A percentile compares a stretch with the other conserved stretches of the same genome.
Evolutionary conservation across 805 yeast genomes (phyloP).

Genomic region (Starmerella tilneyi): DNA sequence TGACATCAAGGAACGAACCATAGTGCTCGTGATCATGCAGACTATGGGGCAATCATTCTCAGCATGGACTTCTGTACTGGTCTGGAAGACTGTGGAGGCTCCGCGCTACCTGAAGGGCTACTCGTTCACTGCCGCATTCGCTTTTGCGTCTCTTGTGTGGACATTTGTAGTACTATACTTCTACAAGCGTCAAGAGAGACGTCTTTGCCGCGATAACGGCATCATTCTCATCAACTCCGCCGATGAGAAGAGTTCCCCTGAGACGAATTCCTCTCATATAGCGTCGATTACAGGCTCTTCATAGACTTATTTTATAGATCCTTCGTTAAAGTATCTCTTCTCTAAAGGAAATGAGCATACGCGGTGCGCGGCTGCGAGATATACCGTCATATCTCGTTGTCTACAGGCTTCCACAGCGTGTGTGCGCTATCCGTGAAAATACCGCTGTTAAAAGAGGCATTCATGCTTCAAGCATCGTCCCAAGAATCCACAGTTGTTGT

Average conservation of each 20-base stretch:
- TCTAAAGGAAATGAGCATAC: no score
- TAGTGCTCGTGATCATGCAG: constrained; percentile 43
- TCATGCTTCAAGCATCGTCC: no score
- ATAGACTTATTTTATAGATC: no score
- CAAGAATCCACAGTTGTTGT: no score
- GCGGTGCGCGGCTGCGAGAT: no score
- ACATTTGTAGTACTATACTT: constrained; percentile 21
- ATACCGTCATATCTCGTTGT: no score
- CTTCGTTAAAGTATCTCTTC: no score
- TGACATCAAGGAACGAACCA: constrained; percentile 44
- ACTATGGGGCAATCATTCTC: constrained; percentile 43
- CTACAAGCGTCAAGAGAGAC: constrained; percentile 18
- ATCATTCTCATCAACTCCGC: constrained; percentile 17
- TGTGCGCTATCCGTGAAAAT: no score
- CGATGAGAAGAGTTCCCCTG: not conserved
- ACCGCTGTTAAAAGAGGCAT: no score
- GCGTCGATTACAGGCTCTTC: no score
- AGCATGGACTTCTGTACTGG: constrained; percentile 43
- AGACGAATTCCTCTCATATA: no score
- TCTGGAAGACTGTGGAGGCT: constrained; percentile 32
- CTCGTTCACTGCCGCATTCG: constrained; percentile 20
- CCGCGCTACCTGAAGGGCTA: constrained; percentile 27
- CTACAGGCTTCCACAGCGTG: no score
- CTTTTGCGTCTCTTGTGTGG: constrained; percentile 20
- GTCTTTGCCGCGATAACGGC: constrained; percentile 16